These are phyloP conservation scores for Penicillium turbatum DNA, from an alignment of 495 filamentous ascomycete species.

Conservation along the genomic window DNA sequence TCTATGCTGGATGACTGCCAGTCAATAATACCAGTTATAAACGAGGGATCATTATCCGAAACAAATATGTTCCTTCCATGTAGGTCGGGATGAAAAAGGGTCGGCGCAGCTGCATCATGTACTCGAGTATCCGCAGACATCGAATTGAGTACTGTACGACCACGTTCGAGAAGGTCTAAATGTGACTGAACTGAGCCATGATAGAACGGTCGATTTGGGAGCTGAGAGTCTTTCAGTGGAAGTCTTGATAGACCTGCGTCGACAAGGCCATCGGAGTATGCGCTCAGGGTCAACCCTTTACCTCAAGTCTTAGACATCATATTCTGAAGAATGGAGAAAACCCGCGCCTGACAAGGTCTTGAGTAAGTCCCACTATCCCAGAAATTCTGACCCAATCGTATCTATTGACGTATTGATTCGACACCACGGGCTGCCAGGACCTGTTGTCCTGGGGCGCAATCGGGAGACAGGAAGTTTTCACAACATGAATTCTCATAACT, in stretches of 20 bases:
- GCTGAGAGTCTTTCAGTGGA: constrained; percentile 18
- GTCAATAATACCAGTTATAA: constrained; percentile 38
- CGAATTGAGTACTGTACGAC: constrained; percentile 26
- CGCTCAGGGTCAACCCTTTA: constrained; percentile 28
- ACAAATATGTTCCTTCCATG: constrained; percentile 44
- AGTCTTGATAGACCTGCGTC: constrained; percentile 36
- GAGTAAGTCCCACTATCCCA: too few relatives aligned
- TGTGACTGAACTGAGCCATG: constrained; percentile 34
- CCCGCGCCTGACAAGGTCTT: too few relatives aligned
- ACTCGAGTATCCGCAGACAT: constrained; percentile 29
- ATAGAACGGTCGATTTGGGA: constrained; percentile 15
- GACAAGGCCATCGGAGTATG: constrained; percentile 35
- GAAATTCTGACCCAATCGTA: too few relatives aligned
- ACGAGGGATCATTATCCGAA: constrained; percentile 36
- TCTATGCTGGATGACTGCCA: constrained; percentile 40
- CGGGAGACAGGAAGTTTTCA: too few relatives aligned
- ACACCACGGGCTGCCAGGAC: too few relatives aligned
- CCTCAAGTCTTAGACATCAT: neutral
- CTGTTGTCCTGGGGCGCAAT: too few relatives aligned
- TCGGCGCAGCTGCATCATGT: constrained; percentile 5
- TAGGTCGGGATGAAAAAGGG: constrained; percentile 38
- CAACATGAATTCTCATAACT: too few relatives aligned
- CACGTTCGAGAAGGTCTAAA: constrained; percentile 24
- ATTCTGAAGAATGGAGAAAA: too few relatives aligned
- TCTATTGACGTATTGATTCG: too few relatives aligned